These are phyloP conservation scores for Athelia psychrophila DNA, from an alignment of 1,284 basidiomycete genomes.

Conservation along the genomic window DNA sequence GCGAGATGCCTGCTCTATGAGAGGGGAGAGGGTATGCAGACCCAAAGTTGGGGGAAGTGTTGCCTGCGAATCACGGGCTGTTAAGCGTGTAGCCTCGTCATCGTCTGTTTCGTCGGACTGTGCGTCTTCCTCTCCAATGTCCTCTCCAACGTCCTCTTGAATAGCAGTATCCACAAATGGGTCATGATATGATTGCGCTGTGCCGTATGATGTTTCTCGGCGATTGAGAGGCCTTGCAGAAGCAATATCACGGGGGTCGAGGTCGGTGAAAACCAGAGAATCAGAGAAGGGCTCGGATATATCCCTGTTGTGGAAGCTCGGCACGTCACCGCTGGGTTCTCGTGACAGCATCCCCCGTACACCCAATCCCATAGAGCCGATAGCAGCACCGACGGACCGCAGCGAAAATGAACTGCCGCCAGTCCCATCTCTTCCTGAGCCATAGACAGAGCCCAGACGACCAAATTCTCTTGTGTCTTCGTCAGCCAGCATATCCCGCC, in stretches of 20 bases:
- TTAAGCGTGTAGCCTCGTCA: slow-evolving; percentile 14
- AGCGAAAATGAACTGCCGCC: slow-evolving; percentile 52
- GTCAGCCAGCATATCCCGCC: slow-evolving; percentile 74
- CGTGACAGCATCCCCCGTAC: slow-evolving; percentile 23
- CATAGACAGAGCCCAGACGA: slow-evolving; percentile 24
- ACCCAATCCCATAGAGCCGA: slow-evolving; percentile 31
- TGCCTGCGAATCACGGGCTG: slow-evolving; percentile 20
- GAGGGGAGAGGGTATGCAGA: slow-evolving; percentile 22
- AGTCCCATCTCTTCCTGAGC: slow-evolving; percentile 28
- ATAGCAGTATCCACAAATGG: slow-evolving; percentile 52
- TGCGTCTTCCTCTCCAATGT: slow-evolving; percentile 22
- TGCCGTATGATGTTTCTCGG: slow-evolving; percentile 38
- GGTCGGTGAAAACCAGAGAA: background rate
- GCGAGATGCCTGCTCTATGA: slow-evolving; percentile 21
- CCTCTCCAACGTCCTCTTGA: slow-evolving; percentile 24
- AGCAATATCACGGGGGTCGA: slow-evolving; percentile 19
- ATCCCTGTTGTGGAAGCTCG: slow-evolving; percentile 31
- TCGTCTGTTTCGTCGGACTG: slow-evolving; percentile 21
- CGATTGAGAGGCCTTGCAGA: slow-evolving; percentile 28
- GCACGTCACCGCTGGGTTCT: slow-evolving; percentile 20
- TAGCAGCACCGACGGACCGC: slow-evolving; percentile 45
- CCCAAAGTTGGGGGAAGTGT: slow-evolving; percentile 22
- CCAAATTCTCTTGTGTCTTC: slow-evolving; percentile 63
- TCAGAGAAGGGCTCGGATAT: slow-evolving; percentile 54
- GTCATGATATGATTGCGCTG: slow-evolving; percentile 41